Evolutionary conservation across 108 stramenopile genomes (phyloP), one percentile per base, ranked within the genome.

Genomic region (Skeletonema marinoi): DNA sequence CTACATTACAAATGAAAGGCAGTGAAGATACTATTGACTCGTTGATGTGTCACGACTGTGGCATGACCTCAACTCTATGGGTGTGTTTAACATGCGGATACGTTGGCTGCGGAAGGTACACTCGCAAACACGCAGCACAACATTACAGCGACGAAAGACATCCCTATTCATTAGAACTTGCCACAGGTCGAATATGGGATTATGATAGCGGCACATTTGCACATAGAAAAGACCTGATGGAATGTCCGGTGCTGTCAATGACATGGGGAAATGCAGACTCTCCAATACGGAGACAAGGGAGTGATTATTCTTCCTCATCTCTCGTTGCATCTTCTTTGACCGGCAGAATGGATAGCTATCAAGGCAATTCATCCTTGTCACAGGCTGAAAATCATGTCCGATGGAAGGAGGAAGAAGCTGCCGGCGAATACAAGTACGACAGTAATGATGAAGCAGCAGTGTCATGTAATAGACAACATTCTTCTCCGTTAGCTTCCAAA

Each of bases 61-160:
- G 83, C 6, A 87, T 93, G 79, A 72, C 89, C 19, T 76, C 83
- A 67, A 94, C 94, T 21, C 78, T 98, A 1, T 98, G 97, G 97
- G 92, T 96, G 1, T 99, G 98, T 78, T 76, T 99, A 39, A 94
- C 98, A 7, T 99, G 98, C 71, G 98, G 97, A 8, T 78, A 86
- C 59, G 88, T 98, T n/a, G 96, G 97, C 7, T 99, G 98, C 75
- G 98, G 98, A 36, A 91, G 98, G 36, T 96, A 98, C 76, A 87
- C 95, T 35, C 88, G 86, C 44, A 85, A 82, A 60, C 98, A 99
- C 77, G 90, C 96, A 16, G 87, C 81, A 33, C 72, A 86, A 25
- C 98, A 99, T 84, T 97, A 90, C 81, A 73, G 71, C 32, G 61
- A 85, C 29, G 89, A 85, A 13, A 77, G 88, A 30, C 98, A 99